Evolutionary conservation across 2,329 filamentous ascomycete species (phyloP).

Genomic region (Aspergillus novoparasiticus): DNA sequence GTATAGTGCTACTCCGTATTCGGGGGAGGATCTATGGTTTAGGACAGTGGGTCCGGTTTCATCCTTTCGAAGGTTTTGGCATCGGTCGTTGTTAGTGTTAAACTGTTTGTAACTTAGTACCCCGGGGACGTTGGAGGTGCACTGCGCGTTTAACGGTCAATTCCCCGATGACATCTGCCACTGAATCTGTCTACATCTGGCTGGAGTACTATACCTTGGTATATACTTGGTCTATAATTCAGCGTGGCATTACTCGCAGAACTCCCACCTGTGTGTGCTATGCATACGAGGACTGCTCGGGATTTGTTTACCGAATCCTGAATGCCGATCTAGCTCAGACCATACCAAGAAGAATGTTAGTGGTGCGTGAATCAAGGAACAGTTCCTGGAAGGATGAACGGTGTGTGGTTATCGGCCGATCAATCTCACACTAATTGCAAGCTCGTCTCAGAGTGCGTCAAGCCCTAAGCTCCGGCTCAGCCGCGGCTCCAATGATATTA

Average conservation of each 20-base stretch:
- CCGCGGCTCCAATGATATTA: not conserved
- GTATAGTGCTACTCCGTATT: not conserved
- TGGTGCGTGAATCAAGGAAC: not conserved
- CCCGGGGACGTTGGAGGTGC: not conserved
- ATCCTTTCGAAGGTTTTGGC: not conserved
- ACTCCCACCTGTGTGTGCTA: not conserved
- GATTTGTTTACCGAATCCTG: not conserved
- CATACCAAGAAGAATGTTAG: not conserved
- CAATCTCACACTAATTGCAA: not conserved
- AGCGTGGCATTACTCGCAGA: not conserved
- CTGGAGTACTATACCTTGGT: not conserved
- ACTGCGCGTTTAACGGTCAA: not conserved
- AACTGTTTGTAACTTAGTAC: not conserved
- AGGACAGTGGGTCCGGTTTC: slow-evolving; percentile 1
- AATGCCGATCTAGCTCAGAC: not conserved
- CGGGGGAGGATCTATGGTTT: not conserved
- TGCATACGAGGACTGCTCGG: not conserved
- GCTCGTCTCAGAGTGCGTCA: slow-evolving; percentile 2
- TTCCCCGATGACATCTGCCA: not conserved
- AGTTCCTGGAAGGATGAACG: not conserved
- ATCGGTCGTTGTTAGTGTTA: not conserved
- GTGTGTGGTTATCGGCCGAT: not conserved
- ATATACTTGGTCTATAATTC: not conserved
- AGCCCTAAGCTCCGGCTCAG: not conserved
- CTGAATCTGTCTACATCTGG: not conserved